Percentiles rank a stretch among this genome's conserved stretches.
phyloP scores from a whole-genome alignment of 805 yeast genomes.

The Starmerella floricola region DNA sequence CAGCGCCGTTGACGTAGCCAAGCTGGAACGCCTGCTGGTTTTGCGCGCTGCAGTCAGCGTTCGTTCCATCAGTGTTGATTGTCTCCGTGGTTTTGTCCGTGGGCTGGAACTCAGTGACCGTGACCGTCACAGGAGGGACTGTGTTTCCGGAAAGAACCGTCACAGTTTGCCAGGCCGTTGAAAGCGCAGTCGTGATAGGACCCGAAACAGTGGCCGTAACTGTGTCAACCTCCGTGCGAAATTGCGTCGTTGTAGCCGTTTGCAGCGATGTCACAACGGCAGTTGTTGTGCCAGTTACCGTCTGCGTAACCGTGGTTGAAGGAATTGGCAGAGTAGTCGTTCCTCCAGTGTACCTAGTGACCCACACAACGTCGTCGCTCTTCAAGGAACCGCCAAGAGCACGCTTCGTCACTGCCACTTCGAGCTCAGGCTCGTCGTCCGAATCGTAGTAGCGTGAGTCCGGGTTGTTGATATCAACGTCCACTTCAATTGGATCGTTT shows the following conservation, averaged over 20 bases:
- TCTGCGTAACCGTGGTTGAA: neutral
- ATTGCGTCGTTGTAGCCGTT: neutral
- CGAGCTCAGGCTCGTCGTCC: too few species aligned
- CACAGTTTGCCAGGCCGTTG: too few species aligned
- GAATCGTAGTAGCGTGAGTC: neutral
- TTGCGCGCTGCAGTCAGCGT: neutral
- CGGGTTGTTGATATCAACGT: neutral
- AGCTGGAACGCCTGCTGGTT: conserved; percentile 1
- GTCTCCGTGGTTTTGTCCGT: neutral
- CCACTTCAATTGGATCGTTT: conserved; percentile 10
- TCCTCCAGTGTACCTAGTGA: conserved; percentile 2
- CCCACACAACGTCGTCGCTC: conserved; percentile 1
- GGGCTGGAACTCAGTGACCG: too few species aligned
- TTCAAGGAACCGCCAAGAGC: neutral
- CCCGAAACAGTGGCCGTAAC: too few species aligned
- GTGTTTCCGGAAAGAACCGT: too few species aligned
- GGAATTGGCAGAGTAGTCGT: conserved; percentile 3
- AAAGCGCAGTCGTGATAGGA: too few species aligned
- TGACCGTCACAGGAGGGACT: too few species aligned
- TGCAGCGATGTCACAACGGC: too few species aligned
- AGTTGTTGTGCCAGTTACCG: neutral
- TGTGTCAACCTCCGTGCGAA: too few species aligned
- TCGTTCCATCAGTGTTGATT: neutral
- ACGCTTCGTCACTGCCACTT: too few species aligned
- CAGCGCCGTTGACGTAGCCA: conserved; percentile 14